These are phyloP conservation scores for Podospora bellae-mahoneyi DNA, from an alignment of 495 filamentous ascomycete species.

Conservation along the genomic window DNA sequence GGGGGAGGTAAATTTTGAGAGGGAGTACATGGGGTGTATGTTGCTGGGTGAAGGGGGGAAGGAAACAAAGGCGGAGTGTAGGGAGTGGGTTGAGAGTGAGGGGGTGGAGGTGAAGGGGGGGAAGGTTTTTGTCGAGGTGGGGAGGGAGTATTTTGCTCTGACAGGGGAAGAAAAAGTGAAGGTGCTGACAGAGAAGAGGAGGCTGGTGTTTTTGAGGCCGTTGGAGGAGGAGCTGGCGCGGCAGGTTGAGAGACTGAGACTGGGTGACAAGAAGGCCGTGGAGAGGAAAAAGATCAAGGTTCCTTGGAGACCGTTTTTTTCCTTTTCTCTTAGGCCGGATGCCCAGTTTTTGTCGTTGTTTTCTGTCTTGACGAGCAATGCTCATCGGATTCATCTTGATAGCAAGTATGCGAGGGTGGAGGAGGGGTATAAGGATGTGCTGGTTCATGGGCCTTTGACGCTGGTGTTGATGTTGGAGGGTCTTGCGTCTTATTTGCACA, in stretches of 20 bases:
- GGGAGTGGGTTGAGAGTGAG: conserved; percentile 54
- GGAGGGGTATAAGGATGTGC: conserved; percentile 69
- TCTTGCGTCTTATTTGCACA: conserved; percentile 31
- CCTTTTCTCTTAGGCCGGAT: conserved; percentile 59
- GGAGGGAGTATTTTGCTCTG: conserved; percentile 33
- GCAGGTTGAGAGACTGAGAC: background rate
- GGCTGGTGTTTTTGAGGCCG: background rate
- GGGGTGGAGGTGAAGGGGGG: conserved; percentile 15
- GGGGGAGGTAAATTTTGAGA: conserved; percentile 47
- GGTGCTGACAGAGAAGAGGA: background rate
- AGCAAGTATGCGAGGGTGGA: conserved; percentile 60
- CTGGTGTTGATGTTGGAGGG: conserved; percentile 68
- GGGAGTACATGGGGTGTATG: conserved; percentile 31
- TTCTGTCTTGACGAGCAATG: conserved; percentile 81
- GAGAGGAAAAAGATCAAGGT: conserved; percentile 18
- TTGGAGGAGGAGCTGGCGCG: background rate
- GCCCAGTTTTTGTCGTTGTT: conserved; percentile 74
- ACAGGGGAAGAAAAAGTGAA: background rate
- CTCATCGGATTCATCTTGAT: conserved; percentile 83
- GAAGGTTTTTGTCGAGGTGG: conserved; percentile 44
- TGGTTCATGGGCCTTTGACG: conserved; percentile 86
- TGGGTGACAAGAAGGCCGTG: background rate
- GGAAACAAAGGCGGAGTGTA: conserved; percentile 52
- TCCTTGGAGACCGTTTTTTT: conserved; percentile 49
- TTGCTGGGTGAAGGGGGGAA: conserved; percentile 24